Evolutionary conservation across 2,329 filamentous ascomycete genomes (phyloP).

Genomic region (Beauveria scarabaeidicola): DNA sequence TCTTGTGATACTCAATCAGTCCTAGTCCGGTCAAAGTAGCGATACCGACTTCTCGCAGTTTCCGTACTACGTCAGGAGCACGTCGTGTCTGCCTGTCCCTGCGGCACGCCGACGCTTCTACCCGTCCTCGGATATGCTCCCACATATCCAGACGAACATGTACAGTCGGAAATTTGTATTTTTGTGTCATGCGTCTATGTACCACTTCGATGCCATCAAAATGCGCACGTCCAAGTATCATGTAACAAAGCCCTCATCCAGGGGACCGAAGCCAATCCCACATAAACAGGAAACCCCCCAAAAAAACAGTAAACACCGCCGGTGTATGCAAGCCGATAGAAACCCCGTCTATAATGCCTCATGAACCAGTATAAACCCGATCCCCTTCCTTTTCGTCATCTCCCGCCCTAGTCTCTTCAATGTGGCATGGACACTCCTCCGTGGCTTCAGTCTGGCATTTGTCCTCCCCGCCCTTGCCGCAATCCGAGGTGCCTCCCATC

Average conservation of each 20-base stretch:
- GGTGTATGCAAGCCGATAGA: background rate
- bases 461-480: background rate
- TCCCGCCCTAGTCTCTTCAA: background rate
- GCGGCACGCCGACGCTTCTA: too few relatives aligned
- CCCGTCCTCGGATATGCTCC: too few relatives aligned
- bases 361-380: background rate
- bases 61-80: too few relatives aligned
- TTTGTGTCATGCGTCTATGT: background rate
- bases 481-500: too few relatives aligned
- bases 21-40: too few relatives aligned
- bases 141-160: too few relatives aligned
- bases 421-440: too few relatives aligned
- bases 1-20: too few relatives aligned
- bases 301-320: background rate
- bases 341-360: conserved; percentile 3
- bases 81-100: too few relatives aligned
- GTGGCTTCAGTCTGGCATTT: background rate
- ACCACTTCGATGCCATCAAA: background rate
- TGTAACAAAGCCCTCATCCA: background rate
- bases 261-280: background rate
- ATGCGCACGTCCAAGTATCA: background rate
- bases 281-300: background rate
- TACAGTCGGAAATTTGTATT: background rate
- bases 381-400: background rate
- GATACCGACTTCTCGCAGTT: too few relatives aligned